Evolutionary conservation across 495 filamentous ascomycete species (phyloP).

Genomic region (Podospora pseudoanserina): DNA sequence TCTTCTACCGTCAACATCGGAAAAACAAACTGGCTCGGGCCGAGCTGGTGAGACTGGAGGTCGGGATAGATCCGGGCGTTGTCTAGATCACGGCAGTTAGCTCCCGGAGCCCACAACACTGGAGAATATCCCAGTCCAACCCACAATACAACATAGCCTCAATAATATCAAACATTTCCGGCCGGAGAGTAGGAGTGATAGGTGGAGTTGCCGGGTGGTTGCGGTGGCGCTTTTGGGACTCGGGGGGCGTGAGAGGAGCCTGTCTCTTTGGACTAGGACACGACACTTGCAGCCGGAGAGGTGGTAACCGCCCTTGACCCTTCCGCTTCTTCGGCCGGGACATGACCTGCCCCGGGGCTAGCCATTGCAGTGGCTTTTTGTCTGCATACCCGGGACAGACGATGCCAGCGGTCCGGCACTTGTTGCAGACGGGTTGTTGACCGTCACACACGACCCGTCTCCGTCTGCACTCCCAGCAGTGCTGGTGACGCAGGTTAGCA

Average conservation of each 20-base stretch:
- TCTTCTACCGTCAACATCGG: background rate
- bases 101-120: background rate
- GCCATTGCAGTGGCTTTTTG: slow-evolving; percentile 33
- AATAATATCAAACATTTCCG: slow-evolving; percentile 15
- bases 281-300: background rate
- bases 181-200: slow-evolving; percentile 7
- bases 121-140: background rate
- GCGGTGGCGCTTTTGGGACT: background rate
- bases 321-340: slow-evolving; percentile 20
- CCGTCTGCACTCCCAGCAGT: slow-evolving; percentile 43
- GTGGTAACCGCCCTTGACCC: background rate
- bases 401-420: slow-evolving; percentile 28
- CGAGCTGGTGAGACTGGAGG: slow-evolving; percentile 9
- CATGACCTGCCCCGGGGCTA: slow-evolving; percentile 30
- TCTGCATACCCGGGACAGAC: slow-evolving; percentile 36
- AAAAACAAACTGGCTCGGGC: slow-evolving; percentile 10
- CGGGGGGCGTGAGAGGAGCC: background rate
- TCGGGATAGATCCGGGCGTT: slow-evolving; percentile 22
- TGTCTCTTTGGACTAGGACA: background rate
- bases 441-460: slow-evolving; percentile 38
- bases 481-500: slow-evolving; percentile 6
- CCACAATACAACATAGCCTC: slow-evolving; percentile 23
- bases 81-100: slow-evolving; percentile 6
- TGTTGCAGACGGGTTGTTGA: slow-evolving; percentile 28
- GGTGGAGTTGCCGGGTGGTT: background rate